Conservation (phyloP, 257 asterid species). For the Solanum raphanifolium region DNA sequence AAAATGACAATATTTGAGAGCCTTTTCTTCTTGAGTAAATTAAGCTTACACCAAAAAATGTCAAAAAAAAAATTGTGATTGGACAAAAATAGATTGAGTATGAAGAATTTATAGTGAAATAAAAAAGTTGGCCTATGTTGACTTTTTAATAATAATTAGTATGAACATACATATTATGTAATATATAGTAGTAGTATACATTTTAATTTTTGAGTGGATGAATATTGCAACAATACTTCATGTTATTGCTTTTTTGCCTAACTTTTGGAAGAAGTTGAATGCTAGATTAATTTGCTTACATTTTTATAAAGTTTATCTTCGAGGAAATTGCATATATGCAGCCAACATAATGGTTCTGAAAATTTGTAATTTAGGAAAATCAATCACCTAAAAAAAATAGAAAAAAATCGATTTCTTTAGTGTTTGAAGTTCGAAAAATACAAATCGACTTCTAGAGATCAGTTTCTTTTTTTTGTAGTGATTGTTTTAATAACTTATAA, state of each 20-base stretch:
- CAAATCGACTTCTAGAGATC: no score
- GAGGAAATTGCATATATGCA: neutral
- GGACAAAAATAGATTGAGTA: conserved; percentile 12
- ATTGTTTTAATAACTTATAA: neutral
- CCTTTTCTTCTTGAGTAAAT: conserved; percentile 70
- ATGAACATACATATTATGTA: neutral
- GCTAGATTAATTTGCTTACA: conserved; percentile 10
- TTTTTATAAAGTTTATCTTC: neutral
- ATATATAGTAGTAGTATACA: neutral
- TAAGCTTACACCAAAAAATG: conserved; percentile 10
- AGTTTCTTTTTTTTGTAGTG: no score
- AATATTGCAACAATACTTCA: conserved; percentile 18
- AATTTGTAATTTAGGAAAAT: neutral
- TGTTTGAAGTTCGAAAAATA: no score
- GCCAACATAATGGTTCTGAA: neutral
- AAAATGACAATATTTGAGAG: neutral
- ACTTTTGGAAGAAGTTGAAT: conserved; percentile 21
- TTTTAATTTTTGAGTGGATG: conserved; percentile 6
- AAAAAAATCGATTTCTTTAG: no score
- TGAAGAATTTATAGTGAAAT: conserved; percentile 14
- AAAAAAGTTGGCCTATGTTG: conserved; percentile 28
- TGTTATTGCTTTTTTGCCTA: conserved; percentile 50
- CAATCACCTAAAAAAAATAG: neutral
- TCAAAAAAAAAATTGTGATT: neutral
- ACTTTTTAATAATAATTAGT: conserved; percentile 22